Percentiles rank a stretch among this genome's conserved stretches.
phyloP scores from a whole-genome alignment of 192 early-diverging fungal genomes.

The Helicostylum pulchrum region DNA sequence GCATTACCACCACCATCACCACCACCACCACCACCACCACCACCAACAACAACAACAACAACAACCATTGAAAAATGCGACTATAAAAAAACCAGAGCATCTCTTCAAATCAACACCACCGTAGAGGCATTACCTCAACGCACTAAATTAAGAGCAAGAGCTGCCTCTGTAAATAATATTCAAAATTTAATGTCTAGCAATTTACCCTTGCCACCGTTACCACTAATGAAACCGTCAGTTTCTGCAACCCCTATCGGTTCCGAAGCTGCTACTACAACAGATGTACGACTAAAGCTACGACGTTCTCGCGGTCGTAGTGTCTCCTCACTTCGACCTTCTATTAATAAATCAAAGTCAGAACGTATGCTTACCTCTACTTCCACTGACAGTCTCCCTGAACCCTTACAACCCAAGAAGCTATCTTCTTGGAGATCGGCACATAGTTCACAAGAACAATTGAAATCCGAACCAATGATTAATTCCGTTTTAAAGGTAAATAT shows the following conservation, averaged over 20 bases:
- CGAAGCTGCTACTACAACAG: background rate
- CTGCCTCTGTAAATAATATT: background rate
- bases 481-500: background rate
- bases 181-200: background rate
- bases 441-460: background rate
- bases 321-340: constrained; percentile 23
- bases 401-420: background rate
- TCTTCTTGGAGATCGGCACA: background rate
- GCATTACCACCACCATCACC: too few relatives aligned
- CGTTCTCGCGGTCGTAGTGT: constrained; percentile 36
- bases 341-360: constrained; percentile 17
- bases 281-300: background rate
- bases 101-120: too few relatives aligned
- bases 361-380: too few relatives aligned
- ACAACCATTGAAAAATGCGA: too few relatives aligned
- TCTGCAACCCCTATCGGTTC: background rate
- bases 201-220: background rate
- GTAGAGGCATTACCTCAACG: too few relatives aligned
- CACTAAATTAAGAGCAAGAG: background rate
- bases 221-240: background rate
- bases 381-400: background rate
- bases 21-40: too few relatives aligned
- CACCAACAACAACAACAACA: too few relatives aligned
- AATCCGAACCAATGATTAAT: background rate
- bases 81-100: too few relatives aligned